Percentiles rank a stretch among this genome's conserved stretches.
These are phyloP conservation scores for Chlamydomonas asymmetrica DNA, from an alignment of 139 green algal genomes.

Conservation along the genomic window DNA sequence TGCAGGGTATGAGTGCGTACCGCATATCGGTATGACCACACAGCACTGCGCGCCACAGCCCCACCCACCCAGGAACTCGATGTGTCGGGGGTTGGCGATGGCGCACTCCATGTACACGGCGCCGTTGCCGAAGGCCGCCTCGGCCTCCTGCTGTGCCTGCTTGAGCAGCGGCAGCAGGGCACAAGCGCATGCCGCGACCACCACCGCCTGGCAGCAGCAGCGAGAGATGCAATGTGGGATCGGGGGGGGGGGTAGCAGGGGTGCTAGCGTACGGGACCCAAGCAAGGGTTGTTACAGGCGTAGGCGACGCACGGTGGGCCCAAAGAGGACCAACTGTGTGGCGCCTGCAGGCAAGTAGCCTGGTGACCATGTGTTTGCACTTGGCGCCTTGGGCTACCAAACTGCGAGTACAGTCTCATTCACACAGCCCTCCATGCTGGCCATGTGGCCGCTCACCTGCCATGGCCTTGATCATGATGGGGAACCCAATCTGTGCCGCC, in stretches of 20 bases:
- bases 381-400: too few relatives aligned
- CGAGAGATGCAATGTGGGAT: neutral
- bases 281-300: too few relatives aligned
- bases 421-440: neutral
- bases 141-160: slow-evolving; percentile 84
- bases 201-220: slow-evolving; percentile 54
- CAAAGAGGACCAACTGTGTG: too few relatives aligned
- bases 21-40: too few relatives aligned
- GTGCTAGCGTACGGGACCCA: too few relatives aligned
- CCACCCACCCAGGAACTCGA: slow-evolving; percentile 90
- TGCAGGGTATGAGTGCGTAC: too few relatives aligned
- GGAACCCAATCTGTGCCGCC: slow-evolving; percentile 80
- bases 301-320: too few relatives aligned
- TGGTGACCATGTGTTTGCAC: too few relatives aligned
- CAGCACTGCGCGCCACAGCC: too few relatives aligned
- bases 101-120: slow-evolving; percentile 93
- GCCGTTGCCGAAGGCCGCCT: slow-evolving; percentile 95
- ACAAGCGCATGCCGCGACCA: slow-evolving; percentile 89
- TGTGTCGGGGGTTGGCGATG: slow-evolving; percentile 91
- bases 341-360: too few relatives aligned
- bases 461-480: slow-evolving; percentile 98
- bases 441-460: slow-evolving; percentile 51
- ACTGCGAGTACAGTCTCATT: too few relatives aligned
- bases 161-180: slow-evolving; percentile 81
- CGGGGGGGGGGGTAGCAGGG: too few relatives aligned